These are phyloP conservation scores for Chlamydomonas reinhardtii DNA, from an alignment of 163 green algal species.

Conservation along the genomic window DNA sequence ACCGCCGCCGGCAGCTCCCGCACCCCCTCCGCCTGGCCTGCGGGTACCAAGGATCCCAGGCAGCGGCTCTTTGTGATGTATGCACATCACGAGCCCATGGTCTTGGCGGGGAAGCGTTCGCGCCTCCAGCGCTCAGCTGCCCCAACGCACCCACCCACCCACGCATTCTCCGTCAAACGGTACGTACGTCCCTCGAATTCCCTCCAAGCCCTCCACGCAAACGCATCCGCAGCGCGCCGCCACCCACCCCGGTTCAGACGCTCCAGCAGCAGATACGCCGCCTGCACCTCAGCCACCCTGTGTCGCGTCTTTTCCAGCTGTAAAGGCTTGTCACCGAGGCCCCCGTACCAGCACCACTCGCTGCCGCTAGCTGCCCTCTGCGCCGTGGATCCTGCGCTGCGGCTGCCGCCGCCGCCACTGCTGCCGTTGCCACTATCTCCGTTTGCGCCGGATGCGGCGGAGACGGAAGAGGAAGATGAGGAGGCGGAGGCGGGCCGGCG, in stretches of 20 bases:
- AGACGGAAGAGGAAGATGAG: too few species aligned
- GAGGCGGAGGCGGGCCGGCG: background rate
- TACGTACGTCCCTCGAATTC: too few species aligned
- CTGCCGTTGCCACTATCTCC: background rate
- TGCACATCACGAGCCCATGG: too few species aligned
- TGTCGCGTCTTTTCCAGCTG: conserved; percentile 28
- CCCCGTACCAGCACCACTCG: conserved; percentile 26
- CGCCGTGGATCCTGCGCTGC: background rate
- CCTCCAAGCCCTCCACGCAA: too few species aligned
- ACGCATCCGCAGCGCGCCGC: background rate
- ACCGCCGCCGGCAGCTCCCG: conserved; percentile 17
- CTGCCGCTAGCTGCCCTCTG: background rate
- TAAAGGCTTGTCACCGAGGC: conserved; percentile 3
- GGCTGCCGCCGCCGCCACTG: background rate
- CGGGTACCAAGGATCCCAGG: too few species aligned
- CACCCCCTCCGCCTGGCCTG: background rate
- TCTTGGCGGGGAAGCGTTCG: too few species aligned
- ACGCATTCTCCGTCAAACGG: too few species aligned
- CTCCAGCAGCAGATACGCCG: conserved; percentile 19
- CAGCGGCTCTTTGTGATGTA: too few species aligned
- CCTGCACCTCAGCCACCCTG: conserved; percentile 35
- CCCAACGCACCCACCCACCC: too few species aligned
- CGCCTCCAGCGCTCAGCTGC: too few species aligned
- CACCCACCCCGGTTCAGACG: background rate
- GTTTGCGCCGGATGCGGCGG: background rate